phyloP scores from a whole-genome alignment of 139 green algal species.

The Diplosphaera chodatii region DNA sequence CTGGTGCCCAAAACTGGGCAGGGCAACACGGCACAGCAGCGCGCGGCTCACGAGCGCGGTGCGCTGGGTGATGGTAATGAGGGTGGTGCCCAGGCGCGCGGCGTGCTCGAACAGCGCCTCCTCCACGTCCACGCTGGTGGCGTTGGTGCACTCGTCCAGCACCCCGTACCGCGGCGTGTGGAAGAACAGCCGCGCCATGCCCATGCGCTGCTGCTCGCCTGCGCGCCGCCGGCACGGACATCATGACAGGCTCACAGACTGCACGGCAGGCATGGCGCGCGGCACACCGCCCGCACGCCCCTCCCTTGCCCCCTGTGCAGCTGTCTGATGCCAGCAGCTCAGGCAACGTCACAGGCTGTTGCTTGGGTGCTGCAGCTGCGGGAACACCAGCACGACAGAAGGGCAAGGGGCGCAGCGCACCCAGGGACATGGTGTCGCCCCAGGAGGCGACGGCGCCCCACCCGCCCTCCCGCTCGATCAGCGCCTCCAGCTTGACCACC shows the following conservation, averaged over 20 bases:
- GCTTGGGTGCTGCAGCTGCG: too few species aligned
- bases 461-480: constrained; percentile 60
- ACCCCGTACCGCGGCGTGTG: constrained; percentile 55
- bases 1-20: too few species aligned
- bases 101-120: constrained; percentile 52
- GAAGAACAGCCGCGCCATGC: constrained; percentile 75
- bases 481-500: constrained; percentile 50
- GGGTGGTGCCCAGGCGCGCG: constrained; percentile 29
- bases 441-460: constrained; percentile 47
- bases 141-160: constrained; percentile 76
- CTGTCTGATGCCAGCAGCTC: too few species aligned
- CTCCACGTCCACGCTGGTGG: constrained; percentile 66
- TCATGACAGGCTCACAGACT: too few species aligned
- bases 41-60: constrained; percentile 39
- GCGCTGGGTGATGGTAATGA: constrained; percentile 55
- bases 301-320: too few species aligned
- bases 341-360: too few species aligned
- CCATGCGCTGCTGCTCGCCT: constrained; percentile 71
- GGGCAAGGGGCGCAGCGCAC: constrained; percentile 11
- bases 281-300: too few species aligned
- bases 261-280: too few species aligned
- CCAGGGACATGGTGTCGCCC: constrained; percentile 61
- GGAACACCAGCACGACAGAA: too few species aligned
- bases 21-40: too few species aligned
- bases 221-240: not conserved